These are phyloP conservation scores for Karstenula rhodostoma DNA, from an alignment of 2,329 filamentous ascomycete genomes.

Conservation along the genomic window DNA sequence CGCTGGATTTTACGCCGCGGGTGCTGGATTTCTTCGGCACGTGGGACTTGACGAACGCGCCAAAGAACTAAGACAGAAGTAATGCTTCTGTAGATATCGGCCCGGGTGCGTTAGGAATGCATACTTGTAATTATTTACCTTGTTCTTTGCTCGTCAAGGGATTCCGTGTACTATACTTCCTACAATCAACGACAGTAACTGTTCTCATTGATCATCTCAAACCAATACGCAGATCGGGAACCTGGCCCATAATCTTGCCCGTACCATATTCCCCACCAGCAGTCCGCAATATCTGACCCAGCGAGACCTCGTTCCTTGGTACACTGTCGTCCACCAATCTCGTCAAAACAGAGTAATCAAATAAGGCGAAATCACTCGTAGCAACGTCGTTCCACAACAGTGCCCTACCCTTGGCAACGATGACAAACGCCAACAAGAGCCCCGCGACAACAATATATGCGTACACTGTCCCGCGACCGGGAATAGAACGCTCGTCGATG, in stretches of 20 bases:
- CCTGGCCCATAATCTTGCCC: neutral
- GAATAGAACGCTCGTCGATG: constrained; percentile 21
- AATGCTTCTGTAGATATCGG: no score
- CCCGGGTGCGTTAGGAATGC: neutral
- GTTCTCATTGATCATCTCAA: neutral
- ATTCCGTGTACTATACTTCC: no score
- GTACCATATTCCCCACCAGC: neutral
- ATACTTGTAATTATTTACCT: neutral
- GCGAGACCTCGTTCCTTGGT: neutral
- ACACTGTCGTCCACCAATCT: constrained; percentile 5
- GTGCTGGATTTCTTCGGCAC: constrained; percentile 7
- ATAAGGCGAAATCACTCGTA: constrained; percentile 22
- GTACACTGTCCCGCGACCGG: constrained; percentile 19
- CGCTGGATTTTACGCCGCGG: constrained; percentile 6
- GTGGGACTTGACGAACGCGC: constrained; percentile 3
- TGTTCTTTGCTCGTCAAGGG: neutral
- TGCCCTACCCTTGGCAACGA: constrained; percentile 16
- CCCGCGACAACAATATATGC: constrained; percentile 24
- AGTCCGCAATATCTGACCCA: neutral
- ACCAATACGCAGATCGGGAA: neutral
- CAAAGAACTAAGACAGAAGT: neutral
- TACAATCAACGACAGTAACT: no score
- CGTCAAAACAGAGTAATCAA: constrained; percentile 23
- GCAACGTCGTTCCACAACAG: constrained; percentile 15
- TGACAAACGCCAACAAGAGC: constrained; percentile 18